Base-by-base conservation (phyloP, 441 rosid genomes). In the Pelargonium australe region DNA sequence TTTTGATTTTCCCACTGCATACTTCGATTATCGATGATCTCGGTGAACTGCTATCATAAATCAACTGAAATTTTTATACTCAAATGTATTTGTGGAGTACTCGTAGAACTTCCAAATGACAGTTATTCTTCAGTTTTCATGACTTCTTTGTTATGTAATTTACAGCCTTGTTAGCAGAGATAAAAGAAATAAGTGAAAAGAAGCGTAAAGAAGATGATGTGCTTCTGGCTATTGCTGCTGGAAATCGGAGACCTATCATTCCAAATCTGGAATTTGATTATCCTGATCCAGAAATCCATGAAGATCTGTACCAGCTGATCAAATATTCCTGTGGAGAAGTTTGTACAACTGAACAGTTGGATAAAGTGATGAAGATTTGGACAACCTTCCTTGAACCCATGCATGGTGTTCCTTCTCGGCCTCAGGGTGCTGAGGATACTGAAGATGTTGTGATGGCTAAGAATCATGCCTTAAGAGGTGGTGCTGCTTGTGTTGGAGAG, bases 271-370 rank as follows among this genome's bases (percentile, higher is more conserved):
- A 86, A 82, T 90, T 87, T 49, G 89, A 87, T 75, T 95, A 84
- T 80, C 83, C 85, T n/a, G 99, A 95, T 77, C 79, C 83, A 68
- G 93, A 87, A 53, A 85, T 92, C 73, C 98, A 95, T 64, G 99
- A 92, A 80, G 97, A 95, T 83, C 70, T 95, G 53, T 90, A 89
- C 80, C 97, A 92, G 85, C 95, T 95, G 58, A 82, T 95, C 68
- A 92, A 92, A 79, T 92, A 85, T 82, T 92, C 98, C 1, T 90
- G 95, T 69, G 93, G 88, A 74, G 97, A 95, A 83, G 89, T 92
- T 82, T 92, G 98, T 80, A 76, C 99, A 66, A 78, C 87, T 10
- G 99, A 95, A 70, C 96, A 89, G 81, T 73, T 89, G 72, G 96
- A 90, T 75, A 89, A 90, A 82, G 89, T 88, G 64, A 86, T 92